These are phyloP conservation scores for Saksenaea oblongispora DNA, from an alignment of 371 early-diverging fungal species.

Conservation along the genomic window DNA sequence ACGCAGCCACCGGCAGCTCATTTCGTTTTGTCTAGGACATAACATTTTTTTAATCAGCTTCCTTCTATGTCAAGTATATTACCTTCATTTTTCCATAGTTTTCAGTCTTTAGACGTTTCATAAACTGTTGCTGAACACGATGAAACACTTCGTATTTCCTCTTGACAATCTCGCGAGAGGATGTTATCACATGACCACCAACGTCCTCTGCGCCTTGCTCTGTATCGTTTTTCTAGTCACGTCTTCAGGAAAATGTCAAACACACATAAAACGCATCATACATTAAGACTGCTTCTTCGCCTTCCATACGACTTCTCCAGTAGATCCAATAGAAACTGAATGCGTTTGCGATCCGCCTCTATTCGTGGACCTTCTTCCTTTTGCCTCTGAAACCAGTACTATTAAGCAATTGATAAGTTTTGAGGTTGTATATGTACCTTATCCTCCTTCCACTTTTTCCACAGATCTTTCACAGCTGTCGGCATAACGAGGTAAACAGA, in stretches of 20 bases:
- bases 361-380: conserved; percentile 21
- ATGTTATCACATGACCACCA: neutral
- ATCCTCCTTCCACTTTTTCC: conserved; percentile 57
- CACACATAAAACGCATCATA: conserved; percentile 3
- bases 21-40: conserved; percentile 40
- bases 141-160: conserved; percentile 14
- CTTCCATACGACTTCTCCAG: conserved; percentile 17
- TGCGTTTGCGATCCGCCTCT: conserved; percentile 28
- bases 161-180: neutral
- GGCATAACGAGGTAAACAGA: conserved; percentile 64
- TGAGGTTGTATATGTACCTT: conserved; percentile 27
- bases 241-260: neutral
- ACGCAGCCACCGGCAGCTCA: conserved; percentile 62
- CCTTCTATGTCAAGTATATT: neutral
- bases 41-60: neutral
- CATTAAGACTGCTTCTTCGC: conserved; percentile 7
- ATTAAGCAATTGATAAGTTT: neutral
- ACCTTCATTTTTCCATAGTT: conserved; percentile 41
- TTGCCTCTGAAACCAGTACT: conserved; percentile 14
- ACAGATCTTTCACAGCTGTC: conserved; percentile 63
- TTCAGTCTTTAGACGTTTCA: conserved; percentile 31
- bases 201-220: too few species aligned
- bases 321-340: conserved; percentile 27
- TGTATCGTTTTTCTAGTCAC: neutral
- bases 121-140: conserved; percentile 13